These are phyloP conservation scores for Yarrowia keelungensis DNA, from an alignment of 805 yeast genomes.

Conservation along the genomic window DNA sequence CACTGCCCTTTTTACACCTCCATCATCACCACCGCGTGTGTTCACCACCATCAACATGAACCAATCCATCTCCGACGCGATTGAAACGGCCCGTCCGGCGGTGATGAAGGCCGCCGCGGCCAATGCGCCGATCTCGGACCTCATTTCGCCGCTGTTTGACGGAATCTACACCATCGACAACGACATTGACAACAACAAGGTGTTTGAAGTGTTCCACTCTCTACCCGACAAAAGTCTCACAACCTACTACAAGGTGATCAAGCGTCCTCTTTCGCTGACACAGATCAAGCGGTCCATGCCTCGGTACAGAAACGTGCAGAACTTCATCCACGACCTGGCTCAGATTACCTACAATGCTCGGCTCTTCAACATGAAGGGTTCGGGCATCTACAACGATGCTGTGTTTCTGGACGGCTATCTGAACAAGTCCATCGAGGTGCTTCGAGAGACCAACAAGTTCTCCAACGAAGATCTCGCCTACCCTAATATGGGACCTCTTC, in stretches of 20 bases:
- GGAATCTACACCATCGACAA: conserved; percentile 49
- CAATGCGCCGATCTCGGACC: conserved; percentile 33
- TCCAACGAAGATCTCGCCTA: conserved; percentile 54
- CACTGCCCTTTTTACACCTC: neutral
- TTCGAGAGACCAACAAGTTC: conserved; percentile 54
- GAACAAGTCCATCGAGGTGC: conserved; percentile 57
- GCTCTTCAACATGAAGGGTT: conserved; percentile 74
- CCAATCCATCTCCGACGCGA: conserved; percentile 33
- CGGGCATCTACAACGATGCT: conserved; percentile 74
- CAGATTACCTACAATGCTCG: conserved; percentile 92
- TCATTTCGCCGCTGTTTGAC: conserved; percentile 45
- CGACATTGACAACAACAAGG: conserved; percentile 52
- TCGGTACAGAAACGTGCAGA: conserved; percentile 56
- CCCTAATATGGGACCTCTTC: conserved; percentile 75
- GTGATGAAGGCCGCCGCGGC: conserved; percentile 19
- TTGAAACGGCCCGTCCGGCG: conserved; percentile 30
- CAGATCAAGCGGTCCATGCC: conserved; percentile 55
- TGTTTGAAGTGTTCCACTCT: conserved; percentile 66
- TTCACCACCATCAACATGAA: conserved; percentile 9
- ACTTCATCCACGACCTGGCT: conserved; percentile 75
- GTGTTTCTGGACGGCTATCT: conserved; percentile 62
- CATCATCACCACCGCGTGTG: neutral
- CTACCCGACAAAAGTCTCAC: conserved; percentile 75
- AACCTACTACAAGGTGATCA: conserved; percentile 81
- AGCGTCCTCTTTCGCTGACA: conserved; percentile 81